Percentiles rank a stretch among this genome's conserved stretches.
These are phyloP conservation scores for Physcomitrellopsis africana DNA, from an alignment of 225 moss, liverwort and hornwort species.

Conservation along the genomic window DNA sequence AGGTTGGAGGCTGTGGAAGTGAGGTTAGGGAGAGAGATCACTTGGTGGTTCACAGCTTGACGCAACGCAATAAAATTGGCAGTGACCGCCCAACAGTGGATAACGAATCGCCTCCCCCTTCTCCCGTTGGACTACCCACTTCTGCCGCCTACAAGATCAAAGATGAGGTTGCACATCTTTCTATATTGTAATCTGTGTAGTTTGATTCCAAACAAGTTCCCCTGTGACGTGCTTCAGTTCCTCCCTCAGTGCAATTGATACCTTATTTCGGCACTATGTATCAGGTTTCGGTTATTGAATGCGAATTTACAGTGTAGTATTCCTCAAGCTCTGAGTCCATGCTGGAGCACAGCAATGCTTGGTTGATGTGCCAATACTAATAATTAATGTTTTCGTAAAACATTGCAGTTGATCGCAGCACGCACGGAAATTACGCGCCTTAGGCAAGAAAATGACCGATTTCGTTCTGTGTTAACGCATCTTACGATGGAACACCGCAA, in stretches of 20 bases:
- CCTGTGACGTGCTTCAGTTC: not conserved
- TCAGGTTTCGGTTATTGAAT: not conserved
- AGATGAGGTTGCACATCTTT: conserved; percentile 36
- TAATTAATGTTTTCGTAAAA: not conserved
- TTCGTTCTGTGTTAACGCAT: conserved; percentile 41
- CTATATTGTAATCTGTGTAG: not conserved
- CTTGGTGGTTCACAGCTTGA: conserved; percentile 15
- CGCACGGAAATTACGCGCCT: conserved; percentile 40
- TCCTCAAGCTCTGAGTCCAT: no score
- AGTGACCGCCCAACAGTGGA: conserved; percentile 53
- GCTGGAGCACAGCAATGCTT: not conserved
- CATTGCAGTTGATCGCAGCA: conserved; percentile 34
- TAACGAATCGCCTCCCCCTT: conserved; percentile 40
- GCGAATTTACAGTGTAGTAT: not conserved
- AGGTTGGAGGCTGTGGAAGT: conserved; percentile 13
- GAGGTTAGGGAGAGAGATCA: conserved; percentile 15
- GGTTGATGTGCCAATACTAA: not conserved
- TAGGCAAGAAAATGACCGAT: conserved; percentile 38
- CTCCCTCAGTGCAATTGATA: not conserved
- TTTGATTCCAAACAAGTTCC: not conserved
- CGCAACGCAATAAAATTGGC: conserved; percentile 19
- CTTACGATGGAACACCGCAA: conserved; percentile 43
- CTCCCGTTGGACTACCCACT: conserved; percentile 19
- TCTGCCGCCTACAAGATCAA: conserved; percentile 31
- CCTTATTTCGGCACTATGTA: not conserved